Base-by-base conservation (phyloP, 768 basidiomycete species). In the Pisolithus tinctorius region DNA sequence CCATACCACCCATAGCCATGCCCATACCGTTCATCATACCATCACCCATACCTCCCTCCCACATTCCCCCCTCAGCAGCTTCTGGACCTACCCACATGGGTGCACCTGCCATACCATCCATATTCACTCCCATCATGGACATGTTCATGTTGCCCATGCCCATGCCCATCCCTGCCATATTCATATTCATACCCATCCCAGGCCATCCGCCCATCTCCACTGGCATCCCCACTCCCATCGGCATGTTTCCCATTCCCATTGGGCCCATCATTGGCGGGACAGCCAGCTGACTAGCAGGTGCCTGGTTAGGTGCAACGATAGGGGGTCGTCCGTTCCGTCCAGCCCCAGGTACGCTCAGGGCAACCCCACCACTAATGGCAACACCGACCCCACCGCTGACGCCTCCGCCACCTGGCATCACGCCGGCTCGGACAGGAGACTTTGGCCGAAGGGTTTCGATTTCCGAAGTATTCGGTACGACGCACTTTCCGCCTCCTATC, bases 371-470 rank as follows among this genome's bases (percentile, higher is more conserved):
- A 25, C 53, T 46, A 31, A 54, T 48, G 11, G 53, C 45, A 13
- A 62, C 61, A 23, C 59, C 54, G 13, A 62, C 50, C 29, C 60
- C 58, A 27, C 63, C 55, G 39, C 63, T 53, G 31, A 63, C 53
- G 43, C 62, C 53, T 50, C 64, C 47, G 60, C 70, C 58, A 56
- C 65, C 58, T 0, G 54, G 43, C 13, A 49, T 48, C n/a, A 43
- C 26, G 30, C 73, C 69, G 10, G 66, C 61, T 43, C 82, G 73
- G 23, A 83, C 73, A 8, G 93, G 92, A 1, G 90, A 93, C 64
- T 94, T 93, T 0, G 91, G 92, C 16, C 92, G 76, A 16, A 95
- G 74, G 0, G 79, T 76, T 49, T 95, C 90, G 58, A 95, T 90
- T 57, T 94, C 92, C 65, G 78, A 61, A 4, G 84, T 81, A 69